A percentile compares a stretch with the other conserved stretches of the same genome.
phyloP scores from a whole-genome alignment of 768 basidiomycete species.

The Mrakia hoshinonis region DNA sequence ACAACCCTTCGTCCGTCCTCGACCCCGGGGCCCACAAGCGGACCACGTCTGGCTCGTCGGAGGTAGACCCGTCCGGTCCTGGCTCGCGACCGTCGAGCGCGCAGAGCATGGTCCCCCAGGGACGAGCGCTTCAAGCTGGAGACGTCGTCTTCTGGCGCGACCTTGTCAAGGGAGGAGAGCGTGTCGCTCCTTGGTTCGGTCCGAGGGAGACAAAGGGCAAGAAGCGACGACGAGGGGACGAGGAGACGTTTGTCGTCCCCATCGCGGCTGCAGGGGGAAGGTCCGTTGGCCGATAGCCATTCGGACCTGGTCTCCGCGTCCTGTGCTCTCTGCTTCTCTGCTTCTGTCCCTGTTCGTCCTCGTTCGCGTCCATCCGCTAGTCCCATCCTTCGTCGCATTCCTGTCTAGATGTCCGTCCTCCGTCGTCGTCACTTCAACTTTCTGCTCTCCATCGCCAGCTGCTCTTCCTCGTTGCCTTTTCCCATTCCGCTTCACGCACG shows the following conservation, averaged over 20 bases:
- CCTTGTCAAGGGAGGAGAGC: constrained; percentile 21
- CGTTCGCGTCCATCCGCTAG: no score
- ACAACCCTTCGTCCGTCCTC: not conserved
- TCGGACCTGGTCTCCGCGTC: no score
- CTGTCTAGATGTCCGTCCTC: no score
- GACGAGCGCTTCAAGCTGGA: not conserved
- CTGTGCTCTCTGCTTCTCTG: no score
- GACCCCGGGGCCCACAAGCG: not conserved
- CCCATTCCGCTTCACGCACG: no score
- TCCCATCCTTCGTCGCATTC: no score
- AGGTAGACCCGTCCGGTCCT: not conserved
- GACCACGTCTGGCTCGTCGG: not conserved
- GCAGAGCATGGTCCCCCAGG: not conserved
- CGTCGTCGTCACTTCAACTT: no score
- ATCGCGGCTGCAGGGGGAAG: no score
- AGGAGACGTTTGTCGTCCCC: not conserved
- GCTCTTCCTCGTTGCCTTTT: no score
- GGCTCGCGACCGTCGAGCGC: not conserved
- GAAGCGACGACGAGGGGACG: constrained; percentile 1
- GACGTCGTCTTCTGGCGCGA: constrained; percentile 21
- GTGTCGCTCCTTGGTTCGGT: not conserved
- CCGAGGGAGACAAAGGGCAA: not conserved
- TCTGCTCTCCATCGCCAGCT: no score
- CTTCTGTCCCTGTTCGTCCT: no score
- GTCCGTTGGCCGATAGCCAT: no score